Conservation (phyloP, 495 filamentous ascomycete genomes). For the Penicillium taxi region DNA sequence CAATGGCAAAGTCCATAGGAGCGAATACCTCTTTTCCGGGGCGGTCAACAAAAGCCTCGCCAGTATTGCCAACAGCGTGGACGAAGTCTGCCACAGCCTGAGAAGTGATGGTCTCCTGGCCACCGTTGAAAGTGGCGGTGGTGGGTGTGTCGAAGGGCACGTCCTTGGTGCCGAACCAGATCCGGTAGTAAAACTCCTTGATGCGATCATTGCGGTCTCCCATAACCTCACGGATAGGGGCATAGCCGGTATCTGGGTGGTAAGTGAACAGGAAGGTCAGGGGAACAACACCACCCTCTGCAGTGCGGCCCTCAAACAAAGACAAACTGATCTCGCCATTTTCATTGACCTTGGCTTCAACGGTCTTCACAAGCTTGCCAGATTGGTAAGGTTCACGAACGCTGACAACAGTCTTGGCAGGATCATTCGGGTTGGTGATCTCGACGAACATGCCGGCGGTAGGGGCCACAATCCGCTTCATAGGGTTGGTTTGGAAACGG, state of each 20-base stretch:
- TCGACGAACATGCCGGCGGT: conserved; percentile 81
- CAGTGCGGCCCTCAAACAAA: conserved; percentile 85
- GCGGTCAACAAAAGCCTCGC: conserved; percentile 95
- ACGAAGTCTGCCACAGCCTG: conserved; percentile 97
- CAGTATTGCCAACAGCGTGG: conserved; percentile 94
- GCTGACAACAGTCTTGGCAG: conserved; percentile 67
- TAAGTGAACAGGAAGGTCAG: conserved; percentile 83
- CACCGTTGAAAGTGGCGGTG: conserved; percentile 81
- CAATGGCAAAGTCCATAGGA: conserved; percentile 98
- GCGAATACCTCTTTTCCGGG: conserved; percentile 92
- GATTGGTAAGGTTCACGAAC: conserved; percentile 61
- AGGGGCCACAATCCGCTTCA: conserved; percentile 83
- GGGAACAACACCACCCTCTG: conserved; percentile 65
- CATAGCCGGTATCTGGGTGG: conserved; percentile 87
- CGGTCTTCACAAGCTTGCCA: conserved; percentile 68
- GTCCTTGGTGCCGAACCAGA: conserved; percentile 83
- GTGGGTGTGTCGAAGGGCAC: conserved; percentile 78
- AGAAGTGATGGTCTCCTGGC: conserved; percentile 72
- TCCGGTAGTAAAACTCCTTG: conserved; percentile 94
- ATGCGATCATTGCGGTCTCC: conserved; percentile 87
- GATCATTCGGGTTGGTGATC: conserved; percentile 68
- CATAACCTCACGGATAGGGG: conserved; percentile 94
- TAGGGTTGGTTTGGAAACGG: conserved; percentile 93
- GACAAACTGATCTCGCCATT: conserved; percentile 74
- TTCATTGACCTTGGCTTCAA: conserved; percentile 69